Base-by-base conservation (phyloP, 768 basidiomycete species). In the Rhodotorula paludigena region DNA sequence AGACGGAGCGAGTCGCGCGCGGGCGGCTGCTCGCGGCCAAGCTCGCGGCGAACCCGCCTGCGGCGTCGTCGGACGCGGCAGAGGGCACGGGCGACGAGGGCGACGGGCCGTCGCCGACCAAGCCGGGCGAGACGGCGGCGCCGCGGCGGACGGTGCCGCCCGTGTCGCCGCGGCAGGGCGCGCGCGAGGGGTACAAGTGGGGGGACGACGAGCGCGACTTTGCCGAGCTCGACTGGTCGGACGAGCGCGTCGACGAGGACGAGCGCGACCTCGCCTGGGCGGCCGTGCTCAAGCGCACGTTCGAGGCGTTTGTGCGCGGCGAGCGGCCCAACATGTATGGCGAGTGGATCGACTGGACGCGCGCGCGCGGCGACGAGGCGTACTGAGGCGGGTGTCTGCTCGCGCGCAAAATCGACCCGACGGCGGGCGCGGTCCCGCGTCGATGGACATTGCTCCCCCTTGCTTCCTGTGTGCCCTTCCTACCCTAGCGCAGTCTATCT, bases 281-380 rank as follows among this genome's bases (percentile, higher is more conserved):
- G 33, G 89, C 92, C 20, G 92, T 97, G 30, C 78, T 98, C 74
- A 99, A 98, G 81, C 83, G 96, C 76, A 92, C 90, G 49, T 97
- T 96, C 76, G 96, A 99, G 80, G 83, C 87, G 30, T 98, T 89
- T 78, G 77, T 99, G 68, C 85, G 94, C 49, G 90, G 88, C 23
- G 94, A 99, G 80, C 80, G 83, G 69, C 92, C 94, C 16, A 97
- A 93, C 78, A 89, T 93, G 89, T 73, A 73, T 28, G 71, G 71
- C 30, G 71, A 73, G 58, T 63, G 53, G 54, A 47, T 73, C 25
- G 54, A 60, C 48, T 71, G 68, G 68, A 48, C 45, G 8, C 49
- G 58, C 8, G 58, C 60, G 14, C 28, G 51, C 44, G 53, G 42
- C 51, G 21, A 25, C 33, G 33, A 33, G 21, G 30, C 18, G 30